Evolutionary conservation across 306 rosid genomes (phyloP).

Genomic region (Inga leiocalycina): DNA sequence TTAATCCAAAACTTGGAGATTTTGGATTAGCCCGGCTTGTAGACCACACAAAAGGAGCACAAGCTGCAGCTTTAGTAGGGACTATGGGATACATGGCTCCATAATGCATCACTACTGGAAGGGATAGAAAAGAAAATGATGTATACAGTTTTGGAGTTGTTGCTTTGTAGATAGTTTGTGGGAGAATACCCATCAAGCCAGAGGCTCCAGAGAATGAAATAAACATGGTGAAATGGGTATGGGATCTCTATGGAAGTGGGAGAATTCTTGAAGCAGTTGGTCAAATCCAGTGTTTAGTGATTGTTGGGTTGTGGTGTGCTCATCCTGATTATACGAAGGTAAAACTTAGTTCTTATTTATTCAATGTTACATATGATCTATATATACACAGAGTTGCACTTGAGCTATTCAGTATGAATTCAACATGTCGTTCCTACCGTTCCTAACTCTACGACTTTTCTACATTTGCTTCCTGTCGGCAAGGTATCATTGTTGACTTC

Average conservation of each 20-base stretch:
- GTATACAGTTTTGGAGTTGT: constrained; percentile 48
- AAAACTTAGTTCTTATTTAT: no score
- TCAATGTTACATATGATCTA: no score
- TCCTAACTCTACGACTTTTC: no score
- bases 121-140: constrained; percentile 41
- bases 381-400: no score
- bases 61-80: constrained; percentile 30
- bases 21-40: no score
- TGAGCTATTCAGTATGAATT: no score
- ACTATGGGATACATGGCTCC: constrained; percentile 51
- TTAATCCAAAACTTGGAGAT: constrained; percentile 45
- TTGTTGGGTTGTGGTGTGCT: background rate
- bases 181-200: background rate
- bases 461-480: no score
- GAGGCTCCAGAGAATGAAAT: background rate
- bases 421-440: no score
- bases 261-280: background rate
- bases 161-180: constrained; percentile 35
- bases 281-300: background rate
- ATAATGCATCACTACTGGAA: constrained; percentile 32
- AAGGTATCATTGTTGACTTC: no score
- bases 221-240: background rate
- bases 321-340: no score
- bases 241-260: background rate
- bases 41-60: constrained; percentile 5